Evolutionary conservation across 495 filamentous ascomycete species (phyloP).

Genomic region (Rusavskia elegans): DNA sequence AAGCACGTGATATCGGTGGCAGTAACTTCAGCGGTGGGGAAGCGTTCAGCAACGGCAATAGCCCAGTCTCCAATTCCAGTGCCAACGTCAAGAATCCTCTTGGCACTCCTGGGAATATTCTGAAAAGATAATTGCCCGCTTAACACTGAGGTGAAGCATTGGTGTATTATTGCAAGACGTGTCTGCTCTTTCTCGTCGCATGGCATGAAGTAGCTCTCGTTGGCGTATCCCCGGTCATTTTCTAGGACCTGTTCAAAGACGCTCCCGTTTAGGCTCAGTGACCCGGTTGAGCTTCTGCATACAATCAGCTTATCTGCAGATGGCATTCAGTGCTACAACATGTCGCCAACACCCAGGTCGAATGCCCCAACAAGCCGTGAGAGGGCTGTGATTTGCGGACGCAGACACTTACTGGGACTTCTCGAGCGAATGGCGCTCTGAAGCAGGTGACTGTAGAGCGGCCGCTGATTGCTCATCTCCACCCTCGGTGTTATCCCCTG

Average conservation of each 20-base stretch:
- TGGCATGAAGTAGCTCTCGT: conserved; percentile 55
- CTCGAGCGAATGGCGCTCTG: conserved; percentile 6
- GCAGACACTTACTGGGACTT: conserved; percentile 9
- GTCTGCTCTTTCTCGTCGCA: conserved; percentile 61
- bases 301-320: conserved; percentile 5
- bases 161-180: conserved; percentile 50
- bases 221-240: conserved; percentile 52
- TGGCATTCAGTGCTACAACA: background rate
- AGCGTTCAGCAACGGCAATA: conserved; percentile 50
- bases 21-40: conserved; percentile 45
- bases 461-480: background rate
- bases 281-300: conserved; percentile 39
- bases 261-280: conserved; percentile 38
- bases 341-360: too few species aligned
- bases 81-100: conserved; percentile 51
- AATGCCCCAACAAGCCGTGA: too few species aligned
- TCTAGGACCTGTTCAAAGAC: conserved; percentile 41
- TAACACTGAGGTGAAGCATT: conserved; percentile 45
- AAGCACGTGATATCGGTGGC: conserved; percentile 46
- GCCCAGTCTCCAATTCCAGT: conserved; percentile 61
- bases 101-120: conserved; percentile 31
- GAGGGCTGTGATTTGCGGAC: background rate
- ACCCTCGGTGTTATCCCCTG: background rate
- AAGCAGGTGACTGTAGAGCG: conserved; percentile 4
- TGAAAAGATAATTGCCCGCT: conserved; percentile 42